These are phyloP conservation scores for Colletotrichum horii DNA, from an alignment of 2,329 filamentous ascomycete genomes.

Conservation along the genomic window DNA sequence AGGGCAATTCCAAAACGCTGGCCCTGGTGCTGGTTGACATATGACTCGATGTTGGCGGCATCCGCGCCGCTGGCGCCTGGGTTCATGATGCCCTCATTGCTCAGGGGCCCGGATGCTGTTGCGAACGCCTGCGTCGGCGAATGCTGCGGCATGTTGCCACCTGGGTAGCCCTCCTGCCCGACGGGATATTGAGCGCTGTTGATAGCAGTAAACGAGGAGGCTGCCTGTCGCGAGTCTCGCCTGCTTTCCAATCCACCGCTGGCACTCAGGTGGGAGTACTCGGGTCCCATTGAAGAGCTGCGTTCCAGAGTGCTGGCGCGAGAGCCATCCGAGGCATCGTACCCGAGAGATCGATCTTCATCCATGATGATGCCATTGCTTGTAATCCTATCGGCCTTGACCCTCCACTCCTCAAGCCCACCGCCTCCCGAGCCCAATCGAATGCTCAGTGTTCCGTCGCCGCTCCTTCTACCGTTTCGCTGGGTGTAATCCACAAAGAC, in stretches of 20 bases:
- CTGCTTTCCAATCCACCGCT: constrained; percentile 5
- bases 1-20: constrained; percentile 7
- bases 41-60: constrained; percentile 3
- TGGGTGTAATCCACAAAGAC: constrained; percentile 43
- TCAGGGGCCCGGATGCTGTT: not conserved
- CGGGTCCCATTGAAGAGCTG: constrained; percentile 29
- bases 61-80: not conserved
- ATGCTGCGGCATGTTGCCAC: not conserved
- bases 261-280: constrained; percentile 21
- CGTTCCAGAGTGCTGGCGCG: constrained; percentile 35
- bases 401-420: constrained; percentile 60
- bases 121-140: constrained; percentile 7
- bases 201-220: constrained; percentile 43
- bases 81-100: not conserved
- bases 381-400: constrained; percentile 41
- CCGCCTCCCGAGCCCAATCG: constrained; percentile 50
- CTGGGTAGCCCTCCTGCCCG: not conserved
- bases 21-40: constrained; percentile 12
- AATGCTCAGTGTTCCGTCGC: constrained; percentile 42
- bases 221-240: constrained; percentile 26
- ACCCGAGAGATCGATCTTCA: constrained; percentile 29
- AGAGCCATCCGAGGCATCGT: constrained; percentile 28
- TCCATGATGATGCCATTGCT: constrained; percentile 47
- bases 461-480: constrained; percentile 29
- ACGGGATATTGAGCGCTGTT: constrained; percentile 27